Base-by-base conservation (phyloP, 2,329 filamentous ascomycete genomes). In the Ceratocystis diversiconidia region DNA sequence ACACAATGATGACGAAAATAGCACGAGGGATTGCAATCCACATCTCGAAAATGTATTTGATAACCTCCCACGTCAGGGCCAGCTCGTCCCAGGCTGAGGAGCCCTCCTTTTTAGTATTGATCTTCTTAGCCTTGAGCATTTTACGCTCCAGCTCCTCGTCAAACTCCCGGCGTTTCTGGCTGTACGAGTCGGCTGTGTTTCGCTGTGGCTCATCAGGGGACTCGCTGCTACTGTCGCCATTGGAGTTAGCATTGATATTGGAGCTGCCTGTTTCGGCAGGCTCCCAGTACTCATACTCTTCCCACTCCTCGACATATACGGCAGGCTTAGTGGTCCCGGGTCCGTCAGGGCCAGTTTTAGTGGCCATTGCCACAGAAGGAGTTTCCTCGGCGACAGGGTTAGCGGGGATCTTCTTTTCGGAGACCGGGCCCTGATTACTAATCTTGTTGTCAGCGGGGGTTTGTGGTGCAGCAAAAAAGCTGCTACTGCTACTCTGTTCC, bases 21-120 rank as follows among this genome's bases (percentile, higher is more conserved):
- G 63, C 62, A 25, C 63, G 63, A 0, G 92, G 92, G 61, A 91
- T 78, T 25, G 79, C 76, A 5, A 85, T 65, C 89, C 90, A 99
- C 67, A 83, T 82, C 69, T 46, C 64, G 8, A 67, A 60, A 41
- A 74, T 70, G 41, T 74, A 73, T 25, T 71, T 65, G 25, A 65
- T 46, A 22, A 63, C 68, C 5, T 66, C 63, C 64, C 68, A 68
- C 7, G 70, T 70, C 6, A 72, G 69, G 5, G 72, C 71, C 36
- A 71, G 64, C 43, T 76, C 69, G 61, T 70, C 70, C 69, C 75
- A 62, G 7, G 57, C 43, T 15, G 41, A 25, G 30, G 28, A 19
- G 25, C 44, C 73, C 63, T 81, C 74, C 55, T 78, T 72, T 63
- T 78, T 79, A 4, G 77, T 74, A 0, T 75, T 71, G 46, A 76